These are phyloP conservation scores for Metschnikowia reukaufii DNA, from an alignment of 805 yeast genomes.

Conservation along the genomic window DNA sequence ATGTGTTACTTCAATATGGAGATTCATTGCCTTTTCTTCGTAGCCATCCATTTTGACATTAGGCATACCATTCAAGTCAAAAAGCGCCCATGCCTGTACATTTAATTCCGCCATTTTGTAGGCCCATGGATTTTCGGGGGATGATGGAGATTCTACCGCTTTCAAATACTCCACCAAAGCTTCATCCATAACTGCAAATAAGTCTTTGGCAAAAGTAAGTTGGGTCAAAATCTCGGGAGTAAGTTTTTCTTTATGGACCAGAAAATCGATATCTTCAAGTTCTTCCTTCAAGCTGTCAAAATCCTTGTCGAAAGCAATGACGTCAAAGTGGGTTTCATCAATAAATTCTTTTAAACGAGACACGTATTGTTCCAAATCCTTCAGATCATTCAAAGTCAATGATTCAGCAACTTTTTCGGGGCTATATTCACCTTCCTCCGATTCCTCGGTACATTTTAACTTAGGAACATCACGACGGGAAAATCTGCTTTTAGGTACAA, in stretches of 20 bases:
- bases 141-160: no score
- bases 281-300: not conserved
- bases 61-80: conserved; percentile 5
- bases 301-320: not conserved
- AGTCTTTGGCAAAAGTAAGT: not conserved
- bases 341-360: not conserved
- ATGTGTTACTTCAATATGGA: not conserved
- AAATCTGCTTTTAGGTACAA: not conserved
- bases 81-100: conserved; percentile 2
- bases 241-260: not conserved
- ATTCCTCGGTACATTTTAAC: not conserved
- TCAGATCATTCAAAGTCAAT: not conserved
- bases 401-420: not conserved
- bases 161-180: conserved; percentile 2
- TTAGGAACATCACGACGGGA: not conserved
- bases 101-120: conserved; percentile 4
- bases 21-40: not conserved
- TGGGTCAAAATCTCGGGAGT: not conserved
- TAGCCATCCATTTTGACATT: not conserved
- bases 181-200: conserved; percentile 8
- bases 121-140: not conserved
- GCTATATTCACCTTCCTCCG: not conserved
- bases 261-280: not conserved
- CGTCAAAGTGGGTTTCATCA: not conserved
- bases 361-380: not conserved